Evolutionary conservation across 2,329 filamentous ascomycete genomes (phyloP).

Genomic region (Ceratocystis smalleyi): DNA sequence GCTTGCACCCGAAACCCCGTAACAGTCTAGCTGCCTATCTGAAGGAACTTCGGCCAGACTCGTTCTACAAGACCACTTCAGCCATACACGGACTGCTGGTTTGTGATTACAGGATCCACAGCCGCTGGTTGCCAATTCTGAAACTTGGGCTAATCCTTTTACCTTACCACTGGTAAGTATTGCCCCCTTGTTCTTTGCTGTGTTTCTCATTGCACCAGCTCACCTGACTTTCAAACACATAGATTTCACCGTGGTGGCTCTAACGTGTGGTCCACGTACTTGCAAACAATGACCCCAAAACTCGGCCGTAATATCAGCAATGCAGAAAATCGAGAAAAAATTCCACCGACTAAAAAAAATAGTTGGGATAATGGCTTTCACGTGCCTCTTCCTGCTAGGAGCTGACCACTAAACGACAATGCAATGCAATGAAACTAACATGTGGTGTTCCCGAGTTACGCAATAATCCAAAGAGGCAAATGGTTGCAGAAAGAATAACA

Average conservation of each 20-base stretch:
- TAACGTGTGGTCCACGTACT: background rate
- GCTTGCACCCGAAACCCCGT: background rate
- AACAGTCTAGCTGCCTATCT: background rate
- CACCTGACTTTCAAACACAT: slow-evolving; percentile 1
- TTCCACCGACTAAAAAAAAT: background rate
- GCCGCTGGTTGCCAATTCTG: background rate
- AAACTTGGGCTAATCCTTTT: background rate
- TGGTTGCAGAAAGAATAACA: background rate
- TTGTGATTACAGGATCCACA: background rate
- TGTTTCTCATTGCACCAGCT: background rate
- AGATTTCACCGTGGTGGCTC: no score
- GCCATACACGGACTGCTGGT: background rate
- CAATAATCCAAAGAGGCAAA: background rate
- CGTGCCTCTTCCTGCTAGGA: background rate
- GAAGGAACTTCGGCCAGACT: background rate
- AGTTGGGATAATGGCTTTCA: background rate
- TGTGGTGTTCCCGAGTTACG: background rate
- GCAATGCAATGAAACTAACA: background rate
- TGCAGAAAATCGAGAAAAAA: background rate
- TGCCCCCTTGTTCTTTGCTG: background rate
- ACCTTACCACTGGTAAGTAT: background rate
- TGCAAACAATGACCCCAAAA: background rate
- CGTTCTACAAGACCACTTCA: background rate
- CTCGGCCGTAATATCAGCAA: background rate
- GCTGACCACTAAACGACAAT: background rate